Conservation (phyloP, 2,329 filamentous ascomycete genomes). For the Myriosclerotinia curreyana region DNA sequence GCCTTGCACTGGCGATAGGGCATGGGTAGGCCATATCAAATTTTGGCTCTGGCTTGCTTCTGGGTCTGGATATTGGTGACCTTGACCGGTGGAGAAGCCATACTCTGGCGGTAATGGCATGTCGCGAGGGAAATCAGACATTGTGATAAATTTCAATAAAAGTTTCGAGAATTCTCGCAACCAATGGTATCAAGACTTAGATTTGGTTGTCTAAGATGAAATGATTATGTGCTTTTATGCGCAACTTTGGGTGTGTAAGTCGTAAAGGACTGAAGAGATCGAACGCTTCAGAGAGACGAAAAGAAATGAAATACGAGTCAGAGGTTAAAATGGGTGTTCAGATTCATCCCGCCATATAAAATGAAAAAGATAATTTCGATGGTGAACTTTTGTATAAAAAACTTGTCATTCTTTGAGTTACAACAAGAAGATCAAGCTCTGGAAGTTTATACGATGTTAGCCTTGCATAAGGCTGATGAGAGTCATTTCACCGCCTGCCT, state of each 20-base stretch:
- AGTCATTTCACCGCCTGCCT: neutral
- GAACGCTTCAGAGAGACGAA: neutral
- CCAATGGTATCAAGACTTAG: neutral
- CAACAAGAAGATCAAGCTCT: neutral
- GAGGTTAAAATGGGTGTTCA: neutral
- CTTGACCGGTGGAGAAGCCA: neutral
- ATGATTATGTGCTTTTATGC: neutral
- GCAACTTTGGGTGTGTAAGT: neutral
- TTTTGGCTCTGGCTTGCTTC: slow-evolving; percentile 22
- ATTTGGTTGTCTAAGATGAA: neutral
- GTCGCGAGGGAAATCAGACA: neutral
- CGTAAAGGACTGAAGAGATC: neutral
- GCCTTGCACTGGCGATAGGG: neutral
- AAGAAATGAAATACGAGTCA: neutral
- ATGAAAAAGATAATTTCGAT: neutral
- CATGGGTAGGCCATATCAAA: slow-evolving; percentile 13
- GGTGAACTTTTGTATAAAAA: neutral
- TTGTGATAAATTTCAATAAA: neutral
- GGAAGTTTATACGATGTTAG: slow-evolving; percentile 8
- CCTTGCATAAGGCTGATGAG: slow-evolving; percentile 11
- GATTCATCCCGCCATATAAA: neutral
- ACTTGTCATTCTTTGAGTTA: neutral
- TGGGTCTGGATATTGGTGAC: slow-evolving; percentile 26
- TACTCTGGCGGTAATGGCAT: neutral
- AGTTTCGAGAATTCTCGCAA: neutral